Evolutionary conservation across 192 early-diverging fungal genomes (phyloP).

Genomic region (Entrophospora sp.): DNA sequence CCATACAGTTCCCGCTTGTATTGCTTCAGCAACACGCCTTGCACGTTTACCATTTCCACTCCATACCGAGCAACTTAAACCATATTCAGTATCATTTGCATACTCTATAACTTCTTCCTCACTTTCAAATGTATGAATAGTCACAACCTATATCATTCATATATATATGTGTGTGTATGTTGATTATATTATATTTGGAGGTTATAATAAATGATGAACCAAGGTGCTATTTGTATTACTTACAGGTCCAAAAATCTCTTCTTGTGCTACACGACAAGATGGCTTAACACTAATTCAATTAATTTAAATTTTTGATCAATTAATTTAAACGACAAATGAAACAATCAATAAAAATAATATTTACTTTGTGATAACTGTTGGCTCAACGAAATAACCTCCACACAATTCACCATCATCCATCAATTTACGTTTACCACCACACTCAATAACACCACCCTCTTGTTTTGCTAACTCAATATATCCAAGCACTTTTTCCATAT

Average conservation of each 20-base stretch:
- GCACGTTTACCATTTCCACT: constrained; percentile 53
- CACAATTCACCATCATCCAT: constrained; percentile 36
- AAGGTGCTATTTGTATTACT: not conserved
- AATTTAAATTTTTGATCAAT: too few species aligned
- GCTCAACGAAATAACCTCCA: constrained; percentile 60
- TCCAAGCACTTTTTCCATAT: constrained; percentile 57
- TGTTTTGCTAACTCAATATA: constrained; percentile 55
- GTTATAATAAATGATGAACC: too few species aligned
- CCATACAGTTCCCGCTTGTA: constrained; percentile 68
- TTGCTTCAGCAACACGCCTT: constrained; percentile 42
- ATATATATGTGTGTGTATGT: too few species aligned
- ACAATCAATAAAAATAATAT: not conserved
- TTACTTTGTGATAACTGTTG: constrained; percentile 60
- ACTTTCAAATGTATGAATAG: constrained; percentile 57
- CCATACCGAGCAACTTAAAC: constrained; percentile 61
- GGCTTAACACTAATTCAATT: constrained; percentile 33
- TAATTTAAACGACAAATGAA: too few species aligned
- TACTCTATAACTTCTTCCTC: constrained; percentile 58
- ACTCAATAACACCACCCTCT: constrained; percentile 51
- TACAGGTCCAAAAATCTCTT: constrained; percentile 75
- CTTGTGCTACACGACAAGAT: constrained; percentile 41
- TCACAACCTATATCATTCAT: constrained; percentile 43
- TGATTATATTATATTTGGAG: not conserved
- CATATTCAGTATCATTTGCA: constrained; percentile 63
- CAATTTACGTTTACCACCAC: constrained; percentile 32